phyloP scores from a whole-genome alignment of 495 filamentous ascomycete genomes.

The Ramalina intermedia region DNA sequence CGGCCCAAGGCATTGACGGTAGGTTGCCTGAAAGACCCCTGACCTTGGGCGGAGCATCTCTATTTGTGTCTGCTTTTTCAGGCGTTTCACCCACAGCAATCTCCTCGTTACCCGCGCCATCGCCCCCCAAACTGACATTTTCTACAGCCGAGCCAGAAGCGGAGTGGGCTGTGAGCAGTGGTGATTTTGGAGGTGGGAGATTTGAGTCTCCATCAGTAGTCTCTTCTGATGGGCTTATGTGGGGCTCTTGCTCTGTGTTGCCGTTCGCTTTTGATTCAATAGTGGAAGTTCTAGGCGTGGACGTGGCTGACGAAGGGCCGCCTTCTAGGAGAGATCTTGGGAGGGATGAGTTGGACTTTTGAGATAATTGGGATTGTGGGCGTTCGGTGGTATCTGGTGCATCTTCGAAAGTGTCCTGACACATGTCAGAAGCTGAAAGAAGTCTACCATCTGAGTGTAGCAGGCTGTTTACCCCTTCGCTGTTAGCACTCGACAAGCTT shows the following conservation, averaged over 20 bases:
- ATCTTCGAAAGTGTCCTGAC: slow-evolving; percentile 67
- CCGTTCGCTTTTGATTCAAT: slow-evolving; percentile 18
- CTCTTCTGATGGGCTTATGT: slow-evolving; percentile 8
- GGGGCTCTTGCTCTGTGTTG: not conserved
- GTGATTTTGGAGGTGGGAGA: slow-evolving; percentile 28
- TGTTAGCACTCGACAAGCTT: slow-evolving; percentile 24
- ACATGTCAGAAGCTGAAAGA: slow-evolving; percentile 2
- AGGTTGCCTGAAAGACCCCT: slow-evolving; percentile 36
- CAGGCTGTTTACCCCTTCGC: slow-evolving; percentile 31
- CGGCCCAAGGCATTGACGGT: slow-evolving; percentile 38
- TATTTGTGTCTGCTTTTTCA: slow-evolving; percentile 21
- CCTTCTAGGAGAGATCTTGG: slow-evolving; percentile 37
- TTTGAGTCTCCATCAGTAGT: slow-evolving; percentile 21
- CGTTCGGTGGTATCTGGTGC: slow-evolving; percentile 43
- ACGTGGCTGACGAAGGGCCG: slow-evolving; percentile 21
- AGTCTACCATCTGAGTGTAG: not conserved
- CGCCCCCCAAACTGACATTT: slow-evolving; percentile 51
- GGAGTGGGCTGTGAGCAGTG: slow-evolving; percentile 44
- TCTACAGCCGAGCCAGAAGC: slow-evolving; percentile 53
- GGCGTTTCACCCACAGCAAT: not conserved
- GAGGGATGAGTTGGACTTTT: slow-evolving; percentile 28
- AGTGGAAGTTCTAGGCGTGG: slow-evolving; percentile 10
- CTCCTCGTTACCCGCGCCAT: not conserved
- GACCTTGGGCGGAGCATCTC: slow-evolving; percentile 33
- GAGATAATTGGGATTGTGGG: slow-evolving; percentile 20